phyloP scores from a whole-genome alignment of 768 basidiomycete species.

The Termitomyces sp. region DNA sequence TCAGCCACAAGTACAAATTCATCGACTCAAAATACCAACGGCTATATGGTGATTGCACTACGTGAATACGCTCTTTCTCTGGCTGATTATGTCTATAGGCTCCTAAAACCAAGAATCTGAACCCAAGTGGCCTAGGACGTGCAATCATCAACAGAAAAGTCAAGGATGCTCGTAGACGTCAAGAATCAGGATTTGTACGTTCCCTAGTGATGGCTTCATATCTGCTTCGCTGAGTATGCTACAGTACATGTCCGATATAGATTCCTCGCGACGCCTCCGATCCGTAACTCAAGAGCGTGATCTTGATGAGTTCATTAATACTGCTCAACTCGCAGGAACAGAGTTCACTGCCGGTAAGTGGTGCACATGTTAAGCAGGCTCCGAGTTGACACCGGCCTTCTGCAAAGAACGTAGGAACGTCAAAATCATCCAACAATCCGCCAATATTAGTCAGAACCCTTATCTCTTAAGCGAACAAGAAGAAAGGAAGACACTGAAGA shows the following conservation, averaged over 20 bases:
- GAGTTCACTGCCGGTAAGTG: constrained; percentile 88
- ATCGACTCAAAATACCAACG: too few species aligned
- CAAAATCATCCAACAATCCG: constrained; percentile 63
- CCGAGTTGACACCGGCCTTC: constrained; percentile 1
- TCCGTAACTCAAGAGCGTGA: constrained; percentile 96
- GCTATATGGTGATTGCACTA: constrained; percentile 1
- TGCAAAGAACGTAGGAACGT: constrained; percentile 69
- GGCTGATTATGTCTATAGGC: constrained; percentile 29
- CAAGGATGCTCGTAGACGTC: constrained; percentile 61
- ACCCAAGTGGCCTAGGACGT: constrained; percentile 82
- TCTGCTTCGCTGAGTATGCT: constrained; percentile 1
- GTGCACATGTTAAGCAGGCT: neutral
- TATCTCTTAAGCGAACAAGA: constrained; percentile 81
- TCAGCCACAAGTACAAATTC: neutral
- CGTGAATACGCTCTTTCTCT: neutral
- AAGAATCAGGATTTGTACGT: constrained; percentile 65
- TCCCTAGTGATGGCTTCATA: neutral
- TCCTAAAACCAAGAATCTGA: constrained; percentile 53
- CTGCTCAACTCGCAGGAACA: constrained; percentile 89
- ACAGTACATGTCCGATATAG: constrained; percentile 75
- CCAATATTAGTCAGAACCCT: constrained; percentile 64
- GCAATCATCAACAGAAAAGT: constrained; percentile 92
- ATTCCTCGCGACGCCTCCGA: constrained; percentile 61
- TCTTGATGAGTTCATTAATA: constrained; percentile 92
- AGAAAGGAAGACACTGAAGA: constrained; percentile 66